Evolutionary conservation across 371 early-diverging fungal species (phyloP).

Genomic region (Globomyces sp.): DNA sequence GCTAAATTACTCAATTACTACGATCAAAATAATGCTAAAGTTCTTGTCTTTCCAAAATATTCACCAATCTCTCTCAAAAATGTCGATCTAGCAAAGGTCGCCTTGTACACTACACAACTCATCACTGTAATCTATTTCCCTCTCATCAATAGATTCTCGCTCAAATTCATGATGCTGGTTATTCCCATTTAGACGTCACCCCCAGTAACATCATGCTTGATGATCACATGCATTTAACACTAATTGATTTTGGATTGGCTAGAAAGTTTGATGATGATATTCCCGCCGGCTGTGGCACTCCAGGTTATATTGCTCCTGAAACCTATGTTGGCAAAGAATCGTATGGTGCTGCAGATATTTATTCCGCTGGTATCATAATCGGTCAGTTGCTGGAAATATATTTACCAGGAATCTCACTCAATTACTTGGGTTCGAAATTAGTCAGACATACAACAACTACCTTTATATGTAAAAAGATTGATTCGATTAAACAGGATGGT

Average conservation of each 20-base stretch:
- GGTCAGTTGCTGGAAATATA: slow-evolving; percentile 65
- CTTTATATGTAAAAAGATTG: slow-evolving; percentile 17
- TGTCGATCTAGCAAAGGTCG: too few species aligned
- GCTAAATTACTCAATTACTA: too few species aligned
- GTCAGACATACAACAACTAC: slow-evolving; percentile 55
- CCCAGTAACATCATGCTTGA: slow-evolving; percentile 65
- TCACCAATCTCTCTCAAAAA: too few species aligned
- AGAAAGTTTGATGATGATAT: slow-evolving; percentile 38
- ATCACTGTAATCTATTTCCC: too few species aligned
- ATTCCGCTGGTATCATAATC: slow-evolving; percentile 63
- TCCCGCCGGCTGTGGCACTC: slow-evolving; percentile 60
- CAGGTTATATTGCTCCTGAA: slow-evolving; percentile 81
- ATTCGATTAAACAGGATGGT: background rate
- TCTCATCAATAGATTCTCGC: slow-evolving; percentile 17
- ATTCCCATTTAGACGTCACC: slow-evolving; percentile 66
- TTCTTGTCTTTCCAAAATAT: too few species aligned
- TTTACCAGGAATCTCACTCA: slow-evolving; percentile 47
- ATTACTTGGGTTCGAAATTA: slow-evolving; percentile 61
- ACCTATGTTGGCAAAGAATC: slow-evolving; percentile 48
- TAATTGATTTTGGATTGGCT: slow-evolving; percentile 71
- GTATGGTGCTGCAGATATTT: slow-evolving; percentile 56
- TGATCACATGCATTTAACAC: slow-evolving; percentile 50
- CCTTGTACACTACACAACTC: too few species aligned
- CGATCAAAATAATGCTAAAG: too few species aligned
- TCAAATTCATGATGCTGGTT: slow-evolving; percentile 48